These are phyloP conservation scores for Orbilia ellipsospora DNA, from an alignment of 2,329 filamentous ascomycete genomes.

Conservation along the genomic window DNA sequence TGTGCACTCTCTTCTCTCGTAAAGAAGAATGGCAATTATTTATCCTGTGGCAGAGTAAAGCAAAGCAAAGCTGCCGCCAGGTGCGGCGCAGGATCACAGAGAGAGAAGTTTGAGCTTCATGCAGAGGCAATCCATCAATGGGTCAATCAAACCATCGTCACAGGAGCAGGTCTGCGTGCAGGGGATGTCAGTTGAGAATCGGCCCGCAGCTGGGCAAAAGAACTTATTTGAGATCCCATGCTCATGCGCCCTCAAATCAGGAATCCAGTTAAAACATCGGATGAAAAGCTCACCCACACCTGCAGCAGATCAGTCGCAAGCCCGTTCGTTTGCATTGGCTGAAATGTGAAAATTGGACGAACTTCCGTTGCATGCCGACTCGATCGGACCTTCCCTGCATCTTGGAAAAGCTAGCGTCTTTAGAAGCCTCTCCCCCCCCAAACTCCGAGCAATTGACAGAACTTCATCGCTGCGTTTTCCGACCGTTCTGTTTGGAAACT, in stretches of 20 bases:
- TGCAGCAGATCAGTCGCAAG: background rate
- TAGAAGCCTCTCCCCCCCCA: too few species aligned
- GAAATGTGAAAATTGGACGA: background rate
- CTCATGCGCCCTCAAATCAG: conserved; percentile 8
- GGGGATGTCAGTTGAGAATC: conserved; percentile 36
- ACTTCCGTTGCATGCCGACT: conserved; percentile 9
- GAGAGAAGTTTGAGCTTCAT: too few species aligned
- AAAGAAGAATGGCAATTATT: too few species aligned
- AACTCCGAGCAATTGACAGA: too few species aligned
- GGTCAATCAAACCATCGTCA: background rate
- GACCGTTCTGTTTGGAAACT: background rate
- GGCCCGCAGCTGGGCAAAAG: conserved; percentile 32
- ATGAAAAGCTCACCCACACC: conserved; percentile 48
- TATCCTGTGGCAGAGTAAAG: too few species aligned
- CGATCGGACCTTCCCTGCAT: background rate
- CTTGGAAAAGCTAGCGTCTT: too few species aligned
- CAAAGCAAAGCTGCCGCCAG: too few species aligned
- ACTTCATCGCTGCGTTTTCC: too few species aligned
- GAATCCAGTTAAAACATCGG: conserved; percentile 53
- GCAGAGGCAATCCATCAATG: too few species aligned
- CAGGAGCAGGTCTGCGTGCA: conserved; percentile 7
- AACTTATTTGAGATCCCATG: too few species aligned
- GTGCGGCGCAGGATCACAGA: too few species aligned
- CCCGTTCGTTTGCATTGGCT: conserved; percentile 1
- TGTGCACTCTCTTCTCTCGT: too few species aligned